Evolutionary conservation across 768 basidiomycete genomes (phyloP).

Genomic region (Serendipita indica): DNA sequence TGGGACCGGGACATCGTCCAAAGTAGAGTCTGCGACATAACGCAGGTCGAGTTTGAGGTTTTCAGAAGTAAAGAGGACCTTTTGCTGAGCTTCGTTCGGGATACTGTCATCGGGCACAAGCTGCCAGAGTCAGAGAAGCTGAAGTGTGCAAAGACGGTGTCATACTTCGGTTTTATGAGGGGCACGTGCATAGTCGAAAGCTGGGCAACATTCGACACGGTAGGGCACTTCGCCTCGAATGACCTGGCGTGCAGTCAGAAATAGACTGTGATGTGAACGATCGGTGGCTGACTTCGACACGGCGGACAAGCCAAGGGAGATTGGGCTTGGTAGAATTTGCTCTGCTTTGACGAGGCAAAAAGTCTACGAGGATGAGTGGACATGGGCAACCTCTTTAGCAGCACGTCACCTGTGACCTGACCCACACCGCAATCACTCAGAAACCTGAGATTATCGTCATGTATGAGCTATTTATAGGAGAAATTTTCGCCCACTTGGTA

Average conservation of each 20-base stretch:
- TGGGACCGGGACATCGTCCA: constrained; percentile 38
- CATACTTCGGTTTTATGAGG: constrained; percentile 48
- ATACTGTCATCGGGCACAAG: constrained; percentile 16
- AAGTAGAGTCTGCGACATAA: constrained; percentile 45
- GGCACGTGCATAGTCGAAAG: constrained; percentile 86
- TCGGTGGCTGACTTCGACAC: constrained; percentile 41
- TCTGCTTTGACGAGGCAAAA: constrained; percentile 49
- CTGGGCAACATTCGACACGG: constrained; percentile 82
- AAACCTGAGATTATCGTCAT: constrained; percentile 30
- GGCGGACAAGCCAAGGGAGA: constrained; percentile 71
- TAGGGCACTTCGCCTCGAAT: constrained; percentile 72
- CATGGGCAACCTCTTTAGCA: constrained; percentile 5
- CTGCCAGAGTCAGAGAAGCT: constrained; percentile 26
- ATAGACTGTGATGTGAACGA: constrained; percentile 13
- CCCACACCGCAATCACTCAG: constrained; percentile 81
- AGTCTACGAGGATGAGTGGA: constrained; percentile 34
- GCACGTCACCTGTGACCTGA: constrained; percentile 52
- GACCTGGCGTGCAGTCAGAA: constrained; percentile 34
- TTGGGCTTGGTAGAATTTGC: constrained; percentile 39
- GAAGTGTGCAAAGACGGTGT: constrained; percentile 18
- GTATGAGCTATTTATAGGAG: neutral
- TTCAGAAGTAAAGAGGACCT: constrained; percentile 46
- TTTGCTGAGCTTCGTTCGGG: constrained; percentile 28
- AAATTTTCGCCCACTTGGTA: constrained; percentile 41
- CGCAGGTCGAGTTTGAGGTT: constrained; percentile 58